These are phyloP conservation scores for Millerago galiae DNA, from an alignment of 805 yeast genomes.

Conservation along the genomic window DNA sequence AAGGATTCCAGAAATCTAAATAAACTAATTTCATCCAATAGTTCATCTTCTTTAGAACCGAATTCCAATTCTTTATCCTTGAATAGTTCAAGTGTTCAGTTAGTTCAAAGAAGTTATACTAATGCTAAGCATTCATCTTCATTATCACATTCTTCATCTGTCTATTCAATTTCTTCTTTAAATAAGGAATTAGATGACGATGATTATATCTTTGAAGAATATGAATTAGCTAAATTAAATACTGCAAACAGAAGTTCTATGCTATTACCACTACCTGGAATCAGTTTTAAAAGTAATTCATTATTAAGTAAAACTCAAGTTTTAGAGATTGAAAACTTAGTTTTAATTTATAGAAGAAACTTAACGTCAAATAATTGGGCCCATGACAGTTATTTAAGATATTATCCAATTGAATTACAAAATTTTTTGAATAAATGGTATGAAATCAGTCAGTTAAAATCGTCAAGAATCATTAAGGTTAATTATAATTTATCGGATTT, in stretches of 20 bases:
- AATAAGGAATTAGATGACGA: slow-evolving; percentile 24
- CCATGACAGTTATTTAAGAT: slow-evolving; percentile 13
- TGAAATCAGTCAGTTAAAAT: slow-evolving; percentile 41
- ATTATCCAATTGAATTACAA: slow-evolving; percentile 19
- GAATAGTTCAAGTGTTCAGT: slow-evolving; percentile 31
- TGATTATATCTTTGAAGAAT: slow-evolving; percentile 50
- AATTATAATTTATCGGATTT: slow-evolving; percentile 31
- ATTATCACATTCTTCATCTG: slow-evolving; percentile 32
- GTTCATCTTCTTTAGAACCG: slow-evolving; percentile 3
- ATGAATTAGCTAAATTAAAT: slow-evolving; percentile 44
- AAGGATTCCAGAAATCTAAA: slow-evolving; percentile 11
- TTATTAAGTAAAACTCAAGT: slow-evolving; percentile 23
- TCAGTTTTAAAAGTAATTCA: slow-evolving; percentile 19
- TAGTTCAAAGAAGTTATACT: slow-evolving; percentile 45
- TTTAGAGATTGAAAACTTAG: slow-evolving; percentile 38
- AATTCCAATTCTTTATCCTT: not conserved
- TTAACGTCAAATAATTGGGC: slow-evolving; percentile 26
- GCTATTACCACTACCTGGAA: slow-evolving; percentile 20
- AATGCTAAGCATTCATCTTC: slow-evolving; percentile 23
- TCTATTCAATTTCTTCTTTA: slow-evolving; percentile 26
- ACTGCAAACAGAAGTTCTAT: slow-evolving; percentile 37
- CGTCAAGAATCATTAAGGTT: slow-evolving; percentile 3
- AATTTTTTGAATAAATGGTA: slow-evolving; percentile 44
- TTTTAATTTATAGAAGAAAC: slow-evolving; percentile 46
- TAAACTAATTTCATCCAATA: not conserved